Base-by-base conservation (phyloP, 2,329 filamentous ascomycete genomes). In the Cyphellophora attinorum region DNA sequence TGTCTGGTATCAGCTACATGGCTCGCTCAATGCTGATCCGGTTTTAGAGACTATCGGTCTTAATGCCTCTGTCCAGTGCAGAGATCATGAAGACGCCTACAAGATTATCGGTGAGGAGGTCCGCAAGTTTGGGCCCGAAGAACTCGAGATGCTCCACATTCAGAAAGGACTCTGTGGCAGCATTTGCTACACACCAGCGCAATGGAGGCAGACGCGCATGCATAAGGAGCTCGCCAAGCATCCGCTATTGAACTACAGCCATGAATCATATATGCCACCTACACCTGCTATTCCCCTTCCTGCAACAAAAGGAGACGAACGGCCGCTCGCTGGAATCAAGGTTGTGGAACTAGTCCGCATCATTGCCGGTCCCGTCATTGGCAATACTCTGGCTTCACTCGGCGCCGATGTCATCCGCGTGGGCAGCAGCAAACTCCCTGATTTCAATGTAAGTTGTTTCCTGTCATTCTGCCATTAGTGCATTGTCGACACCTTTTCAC, bases 401-500 rank as follows among this genome's bases (percentile, higher is more conserved):
- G 64, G 64, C 4, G 64, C 63, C 4, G 60, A 63, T 29, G 64
- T 68, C 1, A 57, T 68, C 21, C 58, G 62, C 31, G 50, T 67
- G 11, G 64, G 61, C 2, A 60, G 59, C 18, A 58, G 58, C 18
- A 53, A 53, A 33, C 44, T 66, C 3, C 48, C 40, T 1, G 56
- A 62, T 46, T 48, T 58, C 31, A 56, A 55, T 21, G 49, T 51
- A 18, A 38, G 38, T 29, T 11, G 13, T 13, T 5, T n/a, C n/a
- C n/a, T n/a, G n/a, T n/a, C n/a, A n/a, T n/a, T n/a, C n/a, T 17
- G 8, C 1, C 79, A 84, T 44, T 75, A 76, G 11, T 83, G 82
- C 51, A 73, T 77, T 48, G 79, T 79, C 15, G 84, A 84, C 52
- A 77, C 76, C 40, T 68, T 74, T 1, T 65, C n/a, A n/a, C n/a